Evolutionary conservation across 805 yeast species (phyloP), one percentile per base, ranked within the genome.

Genomic region (Sugiyamaella marilandica): DNA sequence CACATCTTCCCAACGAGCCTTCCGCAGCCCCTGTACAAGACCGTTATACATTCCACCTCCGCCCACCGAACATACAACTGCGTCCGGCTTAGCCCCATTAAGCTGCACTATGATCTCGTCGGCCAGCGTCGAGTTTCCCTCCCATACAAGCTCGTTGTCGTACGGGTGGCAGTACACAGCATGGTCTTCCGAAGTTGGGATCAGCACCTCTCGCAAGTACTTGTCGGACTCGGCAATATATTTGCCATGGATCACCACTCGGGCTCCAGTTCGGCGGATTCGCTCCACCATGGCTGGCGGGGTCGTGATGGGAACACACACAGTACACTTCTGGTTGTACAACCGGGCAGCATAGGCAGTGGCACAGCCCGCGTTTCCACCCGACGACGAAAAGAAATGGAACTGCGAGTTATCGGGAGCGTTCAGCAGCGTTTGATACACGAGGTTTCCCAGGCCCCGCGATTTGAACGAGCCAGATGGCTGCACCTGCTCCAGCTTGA

Each of bases 291-390:
- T 79, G 33, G 70, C 68, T 0, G 66, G 60, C 50, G 76, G 75
- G 8, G 85, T 72, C 7, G 71, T 67, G 0, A 60, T 62, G 1
- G 87, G 87, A 1, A 83, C 75, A 1, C 81, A 84, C 7, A 83
- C 85, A 0, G 84, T 81, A 58, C 84, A 80, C 13, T 57, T 55
- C 50, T 61, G 69, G 36, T 83, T 83, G 69, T 89, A 74, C 55
- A 83, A 78, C 52, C 80, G 81, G 8, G 96, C 95, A 16, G 95
- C 85, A 66, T 70, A 88, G 0, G 97, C 97, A n/a, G 90, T 95
- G 59, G 97, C 98, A 65, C 89, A 95, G 3, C 97, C 98, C 59
- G 94, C 97, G 68, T 91, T 91, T 41, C 98, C 98, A 10, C 97
- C 98, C 18, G 96, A 88, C 60, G 97, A 89, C 0, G 96, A 95